Evolutionary conservation across 2,329 filamentous ascomycete species (phyloP), one percentile per base, ranked within the genome.

Genomic region (Lachnellula arida): DNA sequence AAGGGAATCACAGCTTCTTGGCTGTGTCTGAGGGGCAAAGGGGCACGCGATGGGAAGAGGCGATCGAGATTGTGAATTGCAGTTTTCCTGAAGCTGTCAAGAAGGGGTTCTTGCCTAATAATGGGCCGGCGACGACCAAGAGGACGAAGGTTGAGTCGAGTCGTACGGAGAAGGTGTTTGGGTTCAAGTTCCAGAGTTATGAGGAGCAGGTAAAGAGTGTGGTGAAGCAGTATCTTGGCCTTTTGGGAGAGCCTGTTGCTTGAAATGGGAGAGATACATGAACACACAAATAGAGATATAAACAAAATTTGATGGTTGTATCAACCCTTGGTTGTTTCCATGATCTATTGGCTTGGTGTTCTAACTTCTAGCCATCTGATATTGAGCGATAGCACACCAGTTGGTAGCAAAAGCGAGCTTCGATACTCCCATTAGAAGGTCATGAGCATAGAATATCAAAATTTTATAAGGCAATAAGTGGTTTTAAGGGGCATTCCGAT

Each of bases 11-110:
- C 51, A 61, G 42, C 28, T 63, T 66, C 46, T 25, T 65, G 9
- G 63, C 58, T 12, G 55, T 59, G 1, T 62, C 59, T 11, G 62
- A 59, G n/a, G 62, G 62, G 3, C 49, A 54, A 19, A 46, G 47
- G 25, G 64, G 64, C 4, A 70, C 67, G 12, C 54, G 61, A 46
- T 77, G 73, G 74, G 71, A 73, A 46, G 72, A 74, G 23, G 67
- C 70, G 0, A 70, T 71, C 46, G 68, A 69, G 17, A 72, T 76
- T 49, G 72, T 71, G 4, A 65, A 68, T 46, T 56, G 64, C 19
- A 60, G 61, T 28, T 76, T 68, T 62, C 56, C 66, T 58, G 48
- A 63, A 60, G 65, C 67, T 43, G 60, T 69, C 51, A 59, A 63
- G 55, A 58, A 66, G 66, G 60, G 62, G 19, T 62, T 67, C 6